A percentile compares a stretch with the other conserved stretches of the same genome.
Conservation (phyloP, 2,329 filamentous ascomycete species). For the Orbilia brochopaga region DNA sequence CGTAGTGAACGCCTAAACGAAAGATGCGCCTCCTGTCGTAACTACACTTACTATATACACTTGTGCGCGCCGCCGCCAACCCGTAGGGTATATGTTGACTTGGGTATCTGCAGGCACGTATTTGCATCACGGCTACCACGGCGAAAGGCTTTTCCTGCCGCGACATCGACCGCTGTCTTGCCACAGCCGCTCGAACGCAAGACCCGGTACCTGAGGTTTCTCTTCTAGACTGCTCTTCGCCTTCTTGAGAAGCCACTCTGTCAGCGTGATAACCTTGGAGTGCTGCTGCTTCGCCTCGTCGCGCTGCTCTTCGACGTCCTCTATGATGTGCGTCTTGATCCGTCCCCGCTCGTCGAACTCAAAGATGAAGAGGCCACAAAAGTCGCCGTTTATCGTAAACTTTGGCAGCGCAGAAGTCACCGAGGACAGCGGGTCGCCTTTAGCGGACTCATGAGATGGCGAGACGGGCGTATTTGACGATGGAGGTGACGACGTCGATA, state of each 20-base stretch:
- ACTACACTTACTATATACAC: neutral
- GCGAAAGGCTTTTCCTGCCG: slow-evolving; percentile 58
- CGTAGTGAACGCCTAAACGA: neutral
- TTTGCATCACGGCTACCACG: neutral
- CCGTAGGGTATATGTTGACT: no score
- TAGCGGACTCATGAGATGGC: slow-evolving; percentile 8
- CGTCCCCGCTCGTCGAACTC: slow-evolving; percentile 89
- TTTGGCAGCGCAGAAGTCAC: slow-evolving; percentile 58
- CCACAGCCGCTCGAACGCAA: slow-evolving; percentile 76
- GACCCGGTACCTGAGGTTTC: slow-evolving; percentile 25
- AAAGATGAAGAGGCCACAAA: slow-evolving; percentile 91
- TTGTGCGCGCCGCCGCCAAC: neutral
- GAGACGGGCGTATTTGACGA: slow-evolving; percentile 47
- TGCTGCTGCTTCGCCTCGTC: slow-evolving; percentile 74
- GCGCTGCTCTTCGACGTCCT: slow-evolving; percentile 83
- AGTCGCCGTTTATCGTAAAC: slow-evolving; percentile 64
- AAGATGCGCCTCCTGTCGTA: neutral
- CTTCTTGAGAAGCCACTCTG: slow-evolving; percentile 85
- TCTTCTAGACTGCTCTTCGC: slow-evolving; percentile 50
- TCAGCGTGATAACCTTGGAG: slow-evolving; percentile 84
- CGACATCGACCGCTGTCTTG: slow-evolving; percentile 71
- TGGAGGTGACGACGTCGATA: slow-evolving; percentile 39
- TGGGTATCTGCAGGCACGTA: neutral
- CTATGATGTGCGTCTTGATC: slow-evolving; percentile 86
- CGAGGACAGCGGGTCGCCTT: slow-evolving; percentile 53